A percentile compares a stretch with the other conserved stretches of the same genome.
These are phyloP conservation scores for Rhizopus sp. DNA, from an alignment of 371 early-diverging fungal genomes.

Conservation along the genomic window DNA sequence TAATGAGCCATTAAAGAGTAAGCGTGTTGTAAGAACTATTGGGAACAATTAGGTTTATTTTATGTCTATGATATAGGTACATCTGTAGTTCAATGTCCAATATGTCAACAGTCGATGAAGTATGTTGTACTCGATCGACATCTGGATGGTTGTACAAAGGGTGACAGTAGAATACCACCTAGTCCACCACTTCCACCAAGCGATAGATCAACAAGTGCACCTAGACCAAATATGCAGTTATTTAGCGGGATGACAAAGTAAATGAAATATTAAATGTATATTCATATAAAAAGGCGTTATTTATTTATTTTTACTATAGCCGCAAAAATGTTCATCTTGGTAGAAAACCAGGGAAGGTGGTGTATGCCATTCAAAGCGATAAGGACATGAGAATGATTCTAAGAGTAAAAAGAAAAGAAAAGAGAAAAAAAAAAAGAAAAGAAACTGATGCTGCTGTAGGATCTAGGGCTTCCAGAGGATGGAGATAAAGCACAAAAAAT, in stretches of 20 bases:
- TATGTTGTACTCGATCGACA: slow-evolving; percentile 19
- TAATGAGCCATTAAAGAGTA: background rate
- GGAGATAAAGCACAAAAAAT: slow-evolving; percentile 24
- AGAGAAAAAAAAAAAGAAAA: background rate
- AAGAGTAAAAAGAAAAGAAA: slow-evolving; percentile 14
- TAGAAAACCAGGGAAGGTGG: slow-evolving; percentile 11
- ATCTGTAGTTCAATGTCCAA: slow-evolving; percentile 21
- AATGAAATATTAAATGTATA: too few species aligned
- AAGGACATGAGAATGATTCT: slow-evolving; percentile 12
- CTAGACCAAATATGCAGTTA: background rate
- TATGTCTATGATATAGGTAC: background rate
- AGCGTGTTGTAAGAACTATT: too few species aligned
- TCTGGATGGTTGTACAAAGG: slow-evolving; percentile 23
- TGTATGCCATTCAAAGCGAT: slow-evolving; percentile 16
- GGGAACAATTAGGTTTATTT: background rate
- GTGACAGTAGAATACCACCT: slow-evolving; percentile 14
- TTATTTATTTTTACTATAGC: background rate
- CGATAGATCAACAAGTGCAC: background rate
- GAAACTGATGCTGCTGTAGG: background rate
- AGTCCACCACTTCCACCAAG: slow-evolving; percentile 1
- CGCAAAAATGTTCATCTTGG: slow-evolving; percentile 7
- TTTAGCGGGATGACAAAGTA: too few species aligned
- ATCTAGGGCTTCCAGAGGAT: slow-evolving; percentile 20
- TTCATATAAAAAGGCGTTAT: background rate
- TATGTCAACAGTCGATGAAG: slow-evolving; percentile 20